These are phyloP conservation scores for Trichosporon coremiiforme DNA, from an alignment of 1,284 basidiomycete species.

Conservation along the genomic window DNA sequence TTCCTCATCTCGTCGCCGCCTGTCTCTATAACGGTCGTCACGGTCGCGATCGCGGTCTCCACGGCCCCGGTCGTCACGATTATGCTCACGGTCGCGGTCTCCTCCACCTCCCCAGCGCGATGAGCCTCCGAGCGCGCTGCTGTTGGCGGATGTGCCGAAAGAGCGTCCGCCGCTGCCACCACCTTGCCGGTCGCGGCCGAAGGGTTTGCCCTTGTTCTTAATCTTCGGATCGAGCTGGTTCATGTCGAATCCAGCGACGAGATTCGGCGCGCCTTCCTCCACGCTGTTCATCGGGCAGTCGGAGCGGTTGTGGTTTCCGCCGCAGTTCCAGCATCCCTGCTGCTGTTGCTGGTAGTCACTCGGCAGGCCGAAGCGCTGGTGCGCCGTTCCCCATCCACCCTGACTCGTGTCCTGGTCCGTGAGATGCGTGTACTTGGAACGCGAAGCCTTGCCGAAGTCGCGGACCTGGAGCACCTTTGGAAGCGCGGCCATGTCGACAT, in stretches of 20 bases:
- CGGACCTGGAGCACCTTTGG: conserved; percentile 97
- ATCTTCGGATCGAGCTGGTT: conserved; percentile 20
- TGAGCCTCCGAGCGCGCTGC: conserved; percentile 26
- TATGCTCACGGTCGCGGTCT: conserved; percentile 19
- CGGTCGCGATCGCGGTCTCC: conserved; percentile 20
- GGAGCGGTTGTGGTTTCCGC: conserved; percentile 84
- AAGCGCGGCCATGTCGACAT: conserved; percentile 78
- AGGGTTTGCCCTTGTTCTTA: conserved; percentile 17
- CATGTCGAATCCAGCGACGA: conserved; percentile 37
- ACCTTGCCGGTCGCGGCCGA: background rate
- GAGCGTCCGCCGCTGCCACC: conserved; percentile 7
- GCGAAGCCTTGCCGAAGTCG: conserved; percentile 72
- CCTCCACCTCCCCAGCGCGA: conserved; percentile 28
- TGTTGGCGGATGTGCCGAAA: conserved; percentile 25
- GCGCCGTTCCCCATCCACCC: conserved; percentile 69
- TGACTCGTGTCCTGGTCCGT: conserved; percentile 90
- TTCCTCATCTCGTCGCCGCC: conserved; percentile 12
- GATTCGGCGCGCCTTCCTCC: conserved; percentile 37
- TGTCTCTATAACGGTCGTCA: conserved; percentile 3
- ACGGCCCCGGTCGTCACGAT: conserved; percentile 12
- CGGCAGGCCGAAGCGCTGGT: conserved; percentile 63
- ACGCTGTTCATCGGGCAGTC: conserved; percentile 48
- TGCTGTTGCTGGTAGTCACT: conserved; percentile 54
- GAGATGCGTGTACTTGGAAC: conserved; percentile 82
- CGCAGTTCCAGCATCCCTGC: conserved; percentile 84